A percentile compares a stretch with the other conserved stretches of the same genome.
Evolutionary conservation across 2,329 filamentous ascomycete genomes (phyloP).

Genomic region (Exophiala phaeomuriformis): DNA sequence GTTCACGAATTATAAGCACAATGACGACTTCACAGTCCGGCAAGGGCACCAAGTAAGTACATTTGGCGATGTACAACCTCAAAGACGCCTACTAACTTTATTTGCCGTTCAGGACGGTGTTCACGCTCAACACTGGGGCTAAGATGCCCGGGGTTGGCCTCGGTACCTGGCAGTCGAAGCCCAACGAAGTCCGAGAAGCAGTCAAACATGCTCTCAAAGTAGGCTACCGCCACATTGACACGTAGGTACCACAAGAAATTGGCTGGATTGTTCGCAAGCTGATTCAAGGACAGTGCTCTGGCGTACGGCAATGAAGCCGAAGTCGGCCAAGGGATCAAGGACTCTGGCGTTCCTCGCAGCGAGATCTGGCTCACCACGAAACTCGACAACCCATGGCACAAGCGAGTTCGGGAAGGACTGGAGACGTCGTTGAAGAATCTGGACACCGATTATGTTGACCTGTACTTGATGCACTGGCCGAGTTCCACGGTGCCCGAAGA

Average conservation of each 20-base stretch:
- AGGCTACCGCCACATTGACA: constrained; percentile 72
- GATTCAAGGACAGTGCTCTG: constrained; percentile 44
- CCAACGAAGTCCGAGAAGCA: constrained; percentile 61
- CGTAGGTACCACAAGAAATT: constrained; percentile 31
- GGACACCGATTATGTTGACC: constrained; percentile 58
- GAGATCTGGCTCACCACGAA: constrained; percentile 72
- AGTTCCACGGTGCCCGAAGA: constrained; percentile 29
- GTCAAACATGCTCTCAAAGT: constrained; percentile 61
- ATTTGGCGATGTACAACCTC: not conserved
- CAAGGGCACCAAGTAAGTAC: constrained; percentile 24
- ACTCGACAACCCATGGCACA: constrained; percentile 71
- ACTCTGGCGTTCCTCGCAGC: constrained; percentile 56
- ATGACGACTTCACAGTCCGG: constrained; percentile 20
- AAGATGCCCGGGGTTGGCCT: constrained; percentile 57
- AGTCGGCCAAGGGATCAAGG: constrained; percentile 58
- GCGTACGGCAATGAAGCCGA: constrained; percentile 71
- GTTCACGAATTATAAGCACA: constrained; percentile 8
- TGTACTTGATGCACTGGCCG: constrained; percentile 59
- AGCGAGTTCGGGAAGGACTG: constrained; percentile 55
- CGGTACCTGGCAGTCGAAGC: constrained; percentile 70
- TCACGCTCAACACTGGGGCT: constrained; percentile 36
- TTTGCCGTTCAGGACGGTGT: constrained; percentile 22
- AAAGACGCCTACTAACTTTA: not conserved
- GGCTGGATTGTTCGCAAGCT: not conserved
- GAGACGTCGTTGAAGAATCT: constrained; percentile 56